Conservation (phyloP, 1,284 basidiomycete species). For the Earliella scabrosa region DNA sequence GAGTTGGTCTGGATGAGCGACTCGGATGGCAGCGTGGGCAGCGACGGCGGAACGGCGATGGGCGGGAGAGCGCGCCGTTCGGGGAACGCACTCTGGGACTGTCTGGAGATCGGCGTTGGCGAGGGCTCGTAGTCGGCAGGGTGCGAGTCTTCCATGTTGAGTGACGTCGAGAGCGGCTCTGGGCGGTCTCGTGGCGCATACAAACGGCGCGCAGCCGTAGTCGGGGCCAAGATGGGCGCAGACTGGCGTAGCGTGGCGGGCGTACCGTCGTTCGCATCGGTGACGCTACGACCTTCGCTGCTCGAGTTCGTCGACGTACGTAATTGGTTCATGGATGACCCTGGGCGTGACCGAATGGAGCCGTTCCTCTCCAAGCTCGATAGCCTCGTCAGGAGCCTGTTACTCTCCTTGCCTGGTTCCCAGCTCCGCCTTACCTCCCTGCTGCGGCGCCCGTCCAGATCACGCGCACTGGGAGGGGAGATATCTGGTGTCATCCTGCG, state of each 20-base stretch:
- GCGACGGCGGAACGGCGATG: slow-evolving; percentile 58
- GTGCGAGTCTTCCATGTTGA: slow-evolving; percentile 49
- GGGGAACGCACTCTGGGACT: slow-evolving; percentile 27
- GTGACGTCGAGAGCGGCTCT: slow-evolving; percentile 25
- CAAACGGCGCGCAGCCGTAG: slow-evolving; percentile 47
- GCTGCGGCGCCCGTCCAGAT: slow-evolving; percentile 55
- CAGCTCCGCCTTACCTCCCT: slow-evolving; percentile 59
- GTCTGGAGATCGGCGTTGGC: slow-evolving; percentile 61
- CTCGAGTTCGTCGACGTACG: slow-evolving; percentile 30
- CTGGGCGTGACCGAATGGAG: slow-evolving; percentile 26
- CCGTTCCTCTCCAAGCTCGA: slow-evolving; percentile 30
- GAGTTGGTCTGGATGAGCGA: slow-evolving; percentile 39
- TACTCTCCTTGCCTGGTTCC: slow-evolving; percentile 44
- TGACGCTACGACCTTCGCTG: slow-evolving; percentile 31
- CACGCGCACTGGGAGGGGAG: slow-evolving; percentile 30
- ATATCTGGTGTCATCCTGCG: slow-evolving; percentile 32
- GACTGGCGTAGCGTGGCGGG: slow-evolving; percentile 26
- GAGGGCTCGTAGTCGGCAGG: slow-evolving; percentile 60
- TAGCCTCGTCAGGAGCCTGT: slow-evolving; percentile 26
- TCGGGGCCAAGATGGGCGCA: slow-evolving; percentile 18
- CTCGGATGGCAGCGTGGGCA: slow-evolving; percentile 65
- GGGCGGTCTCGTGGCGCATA: slow-evolving; percentile 56
- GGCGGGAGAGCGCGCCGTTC: slow-evolving; percentile 48
- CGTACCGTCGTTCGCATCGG: slow-evolving; percentile 29
- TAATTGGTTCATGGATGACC: slow-evolving; percentile 29